Evolutionary conservation across 2,329 filamentous ascomycete species (phyloP).

Genomic region (Aspergillus chevalieri): DNA sequence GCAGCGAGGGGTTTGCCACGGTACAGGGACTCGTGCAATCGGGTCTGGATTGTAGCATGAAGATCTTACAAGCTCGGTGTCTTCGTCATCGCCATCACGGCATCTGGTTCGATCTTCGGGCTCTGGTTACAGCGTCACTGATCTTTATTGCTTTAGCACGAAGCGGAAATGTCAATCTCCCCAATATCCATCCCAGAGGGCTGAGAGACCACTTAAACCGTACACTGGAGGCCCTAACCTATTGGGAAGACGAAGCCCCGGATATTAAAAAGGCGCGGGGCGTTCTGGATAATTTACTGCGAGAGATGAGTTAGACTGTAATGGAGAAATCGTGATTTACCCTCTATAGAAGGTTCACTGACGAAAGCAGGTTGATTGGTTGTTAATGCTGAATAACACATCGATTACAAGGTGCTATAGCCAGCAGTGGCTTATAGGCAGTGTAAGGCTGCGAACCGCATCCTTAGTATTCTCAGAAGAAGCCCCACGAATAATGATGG

Average conservation of each 20-base stretch:
- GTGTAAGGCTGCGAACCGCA: too few species aligned
- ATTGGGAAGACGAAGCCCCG: not conserved
- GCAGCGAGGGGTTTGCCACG: conserved; percentile 3
- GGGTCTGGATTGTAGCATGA: conserved; percentile 21
- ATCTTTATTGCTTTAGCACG: conserved; percentile 17
- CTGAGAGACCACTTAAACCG: not conserved
- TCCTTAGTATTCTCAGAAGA: too few species aligned
- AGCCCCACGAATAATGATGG: too few species aligned
- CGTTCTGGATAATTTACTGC: not conserved
- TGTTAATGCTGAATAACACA: too few species aligned
- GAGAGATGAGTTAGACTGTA: not conserved
- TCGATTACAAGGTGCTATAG: too few species aligned
- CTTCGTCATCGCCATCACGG: conserved; percentile 27
- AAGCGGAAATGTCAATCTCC: conserved; percentile 14
- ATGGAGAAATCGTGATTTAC: too few species aligned
- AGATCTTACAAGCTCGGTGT: conserved; percentile 16
- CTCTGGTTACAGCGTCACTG: conserved; percentile 14
- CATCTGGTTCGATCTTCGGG: conserved; percentile 22
- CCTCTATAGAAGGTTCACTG: too few species aligned
- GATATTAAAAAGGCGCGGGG: not conserved
- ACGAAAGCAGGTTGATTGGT: too few species aligned
- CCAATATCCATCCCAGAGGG: conserved; percentile 1
- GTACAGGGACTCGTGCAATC: conserved; percentile 13
- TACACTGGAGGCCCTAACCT: not conserved
- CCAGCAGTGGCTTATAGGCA: too few species aligned